Conservation (phyloP, 371 early-diverging fungal genomes). For the Mucor racemosus region DNA sequence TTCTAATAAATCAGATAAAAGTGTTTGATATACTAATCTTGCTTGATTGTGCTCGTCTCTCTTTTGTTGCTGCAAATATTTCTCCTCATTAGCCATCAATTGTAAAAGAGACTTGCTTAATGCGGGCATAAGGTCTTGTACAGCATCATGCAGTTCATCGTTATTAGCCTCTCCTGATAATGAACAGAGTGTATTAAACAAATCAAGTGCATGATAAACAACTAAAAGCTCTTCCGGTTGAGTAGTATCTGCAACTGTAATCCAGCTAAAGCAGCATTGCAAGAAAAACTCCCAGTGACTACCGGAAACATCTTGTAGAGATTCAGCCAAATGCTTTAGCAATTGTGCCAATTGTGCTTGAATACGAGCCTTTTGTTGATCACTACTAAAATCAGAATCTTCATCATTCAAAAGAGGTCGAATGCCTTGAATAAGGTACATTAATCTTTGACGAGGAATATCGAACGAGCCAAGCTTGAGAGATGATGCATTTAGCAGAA, state of each 20-base stretch:
- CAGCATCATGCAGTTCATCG: conserved; percentile 16
- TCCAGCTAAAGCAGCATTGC: conserved; percentile 44
- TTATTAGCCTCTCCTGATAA: conserved; percentile 10
- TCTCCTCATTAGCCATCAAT: conserved; percentile 28
- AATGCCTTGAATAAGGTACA: conserved; percentile 51
- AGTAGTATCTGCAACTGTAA: conserved; percentile 35
- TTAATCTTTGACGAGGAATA: conserved; percentile 55
- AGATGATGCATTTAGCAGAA: conserved; percentile 43
- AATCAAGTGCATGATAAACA: conserved; percentile 21
- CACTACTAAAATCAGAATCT: conserved; percentile 13
- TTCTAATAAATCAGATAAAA: conserved; percentile 36
- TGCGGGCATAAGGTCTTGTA: conserved; percentile 12
- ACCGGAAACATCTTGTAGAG: conserved; percentile 59
- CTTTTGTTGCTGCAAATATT: conserved; percentile 14
- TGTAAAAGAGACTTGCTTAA: conserved; percentile 24
- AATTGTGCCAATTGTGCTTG: conserved; percentile 48
- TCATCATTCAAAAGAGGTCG: conserved; percentile 43
- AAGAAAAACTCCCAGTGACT: conserved; percentile 65
- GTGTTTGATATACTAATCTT: conserved; percentile 35
- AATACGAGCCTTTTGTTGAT: conserved; percentile 29
- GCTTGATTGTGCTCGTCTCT: conserved; percentile 11
- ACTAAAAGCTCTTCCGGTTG: conserved; percentile 27
- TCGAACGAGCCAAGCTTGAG: conserved; percentile 35
- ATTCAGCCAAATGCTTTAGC: conserved; percentile 42
- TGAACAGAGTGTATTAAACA: conserved; percentile 15